Evolutionary conservation across 805 yeast species (phyloP).

Genomic region (Candida cerambycidarum): DNA sequence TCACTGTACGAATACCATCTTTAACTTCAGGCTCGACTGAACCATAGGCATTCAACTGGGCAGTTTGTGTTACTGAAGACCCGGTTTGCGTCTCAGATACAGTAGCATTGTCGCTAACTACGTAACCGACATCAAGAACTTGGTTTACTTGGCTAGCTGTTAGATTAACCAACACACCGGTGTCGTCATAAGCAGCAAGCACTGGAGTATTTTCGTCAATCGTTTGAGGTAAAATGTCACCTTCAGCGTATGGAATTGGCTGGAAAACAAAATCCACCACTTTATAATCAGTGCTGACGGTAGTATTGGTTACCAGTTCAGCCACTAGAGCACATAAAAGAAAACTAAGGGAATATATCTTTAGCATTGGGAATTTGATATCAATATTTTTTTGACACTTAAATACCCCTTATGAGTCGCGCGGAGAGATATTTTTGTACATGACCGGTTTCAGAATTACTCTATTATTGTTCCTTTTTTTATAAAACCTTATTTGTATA

Average conservation of each 20-base stretch:
- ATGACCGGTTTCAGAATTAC: no score
- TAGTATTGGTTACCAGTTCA: slow-evolving; percentile 3
- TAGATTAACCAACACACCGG: slow-evolving; percentile 4
- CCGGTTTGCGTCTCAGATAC: slow-evolving; percentile 1
- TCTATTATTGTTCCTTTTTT: no score
- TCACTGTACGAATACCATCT: slow-evolving; percentile 1
- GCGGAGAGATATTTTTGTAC: neutral
- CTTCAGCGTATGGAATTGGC: slow-evolving; percentile 4
- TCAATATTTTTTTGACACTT: slow-evolving; percentile 2
- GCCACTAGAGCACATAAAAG: slow-evolving; percentile 4
- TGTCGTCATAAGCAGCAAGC: slow-evolving; percentile 5
- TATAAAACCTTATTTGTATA: no score
- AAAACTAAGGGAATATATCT: slow-evolving; percentile 2
- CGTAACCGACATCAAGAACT: slow-evolving; percentile 4
- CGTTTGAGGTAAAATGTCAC: slow-evolving; percentile 3
- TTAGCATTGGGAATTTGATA: slow-evolving; percentile 3
- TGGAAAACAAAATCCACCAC: slow-evolving; percentile 3
- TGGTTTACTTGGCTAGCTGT: slow-evolving; percentile 5
- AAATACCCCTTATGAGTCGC: slow-evolving; percentile 3
- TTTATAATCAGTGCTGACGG: slow-evolving; percentile 3
- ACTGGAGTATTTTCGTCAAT: slow-evolving; percentile 4
- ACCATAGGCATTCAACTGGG: slow-evolving; percentile 4
- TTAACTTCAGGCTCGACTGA: neutral
- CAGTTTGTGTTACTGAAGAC: slow-evolving; percentile 4
- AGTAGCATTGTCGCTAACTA: neutral